Evolutionary conservation across 2,329 filamentous ascomycete genomes (phyloP).

Genomic region (Apiospora marii): DNA sequence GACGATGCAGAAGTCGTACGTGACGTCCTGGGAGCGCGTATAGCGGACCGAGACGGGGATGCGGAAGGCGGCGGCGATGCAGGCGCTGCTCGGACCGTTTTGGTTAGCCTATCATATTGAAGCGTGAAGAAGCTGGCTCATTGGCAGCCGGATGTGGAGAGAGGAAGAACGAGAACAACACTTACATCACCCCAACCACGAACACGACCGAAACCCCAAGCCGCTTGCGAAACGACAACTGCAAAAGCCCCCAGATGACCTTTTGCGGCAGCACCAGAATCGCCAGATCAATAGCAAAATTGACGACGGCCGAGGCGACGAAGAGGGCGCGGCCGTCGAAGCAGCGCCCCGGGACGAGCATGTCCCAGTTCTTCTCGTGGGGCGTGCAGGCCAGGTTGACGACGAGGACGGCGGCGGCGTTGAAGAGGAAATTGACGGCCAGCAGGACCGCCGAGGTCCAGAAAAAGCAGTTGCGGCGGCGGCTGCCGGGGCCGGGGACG

Average conservation of each 20-base stretch:
- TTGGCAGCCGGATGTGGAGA: no score
- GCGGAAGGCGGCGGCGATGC: slow-evolving; percentile 22
- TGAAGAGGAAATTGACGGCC: slow-evolving; percentile 30
- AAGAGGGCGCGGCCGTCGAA: slow-evolving; percentile 30
- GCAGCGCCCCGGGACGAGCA: slow-evolving; percentile 28
- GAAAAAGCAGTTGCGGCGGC: slow-evolving; percentile 29
- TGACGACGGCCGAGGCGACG: slow-evolving; percentile 32
- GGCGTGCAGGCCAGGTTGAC: slow-evolving; percentile 33
- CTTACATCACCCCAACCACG: slow-evolving; percentile 36
- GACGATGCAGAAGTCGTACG: slow-evolving; percentile 22
- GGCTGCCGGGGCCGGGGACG: slow-evolving; percentile 35
- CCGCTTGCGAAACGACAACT: slow-evolving; percentile 37
- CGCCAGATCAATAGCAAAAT: slow-evolving; percentile 35
- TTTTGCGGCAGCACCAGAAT: slow-evolving; percentile 41
- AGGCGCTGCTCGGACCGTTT: slow-evolving; percentile 18
- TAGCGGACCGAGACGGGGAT: slow-evolving; percentile 23
- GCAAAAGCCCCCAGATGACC: slow-evolving; percentile 37
- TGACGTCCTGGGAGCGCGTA: neutral
- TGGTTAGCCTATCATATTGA: neutral
- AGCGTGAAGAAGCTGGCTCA: no score
- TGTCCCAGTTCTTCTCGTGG: slow-evolving; percentile 23
- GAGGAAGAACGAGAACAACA: neutral
- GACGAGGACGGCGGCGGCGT: slow-evolving; percentile 28
- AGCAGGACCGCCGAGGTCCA: slow-evolving; percentile 31
- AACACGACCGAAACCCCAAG: slow-evolving; percentile 39